Conservation (phyloP, 306 rosid genomes). For the Prunus mume region DNA sequence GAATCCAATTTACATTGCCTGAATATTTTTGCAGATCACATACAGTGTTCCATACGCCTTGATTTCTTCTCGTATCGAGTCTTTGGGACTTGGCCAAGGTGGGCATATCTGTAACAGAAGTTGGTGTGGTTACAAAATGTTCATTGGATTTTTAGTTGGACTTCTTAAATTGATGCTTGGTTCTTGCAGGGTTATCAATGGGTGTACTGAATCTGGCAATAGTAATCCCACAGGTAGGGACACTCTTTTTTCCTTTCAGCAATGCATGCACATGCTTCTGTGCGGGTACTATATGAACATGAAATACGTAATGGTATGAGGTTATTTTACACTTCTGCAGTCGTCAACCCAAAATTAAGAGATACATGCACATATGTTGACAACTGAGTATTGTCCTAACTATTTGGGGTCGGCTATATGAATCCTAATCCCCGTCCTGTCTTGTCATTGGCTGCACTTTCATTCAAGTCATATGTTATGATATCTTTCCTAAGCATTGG, state of each 20-base stretch:
- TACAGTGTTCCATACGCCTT: constrained; percentile 93
- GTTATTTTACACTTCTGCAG: background rate
- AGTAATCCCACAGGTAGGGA: constrained; percentile 83
- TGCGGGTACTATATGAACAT: background rate
- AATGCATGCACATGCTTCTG: background rate
- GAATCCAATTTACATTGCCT: background rate
- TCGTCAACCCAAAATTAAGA: background rate
- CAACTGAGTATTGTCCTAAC: background rate
- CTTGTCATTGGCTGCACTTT: background rate
- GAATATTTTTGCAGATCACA: constrained; percentile 68
- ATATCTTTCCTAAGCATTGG: background rate
- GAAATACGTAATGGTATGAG: background rate
- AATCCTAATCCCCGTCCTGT: background rate
- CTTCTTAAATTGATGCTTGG: constrained; percentile 28
- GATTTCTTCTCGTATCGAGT: constrained; percentile 69
- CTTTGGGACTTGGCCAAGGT: constrained; percentile 97
- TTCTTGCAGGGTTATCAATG: constrained; percentile 81
- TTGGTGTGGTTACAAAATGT: constrained; percentile 14
- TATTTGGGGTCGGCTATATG: background rate
- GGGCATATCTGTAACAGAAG: constrained; percentile 22
- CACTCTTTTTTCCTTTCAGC: constrained; percentile 9
- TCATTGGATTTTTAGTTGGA: constrained; percentile 5
- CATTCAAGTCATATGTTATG: background rate
- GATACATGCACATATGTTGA: background rate
- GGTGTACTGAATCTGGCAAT: constrained; percentile 91